Evolutionary conservation across 306 rosid genomes (phyloP).

Genomic region (Prunus kanzakura): DNA sequence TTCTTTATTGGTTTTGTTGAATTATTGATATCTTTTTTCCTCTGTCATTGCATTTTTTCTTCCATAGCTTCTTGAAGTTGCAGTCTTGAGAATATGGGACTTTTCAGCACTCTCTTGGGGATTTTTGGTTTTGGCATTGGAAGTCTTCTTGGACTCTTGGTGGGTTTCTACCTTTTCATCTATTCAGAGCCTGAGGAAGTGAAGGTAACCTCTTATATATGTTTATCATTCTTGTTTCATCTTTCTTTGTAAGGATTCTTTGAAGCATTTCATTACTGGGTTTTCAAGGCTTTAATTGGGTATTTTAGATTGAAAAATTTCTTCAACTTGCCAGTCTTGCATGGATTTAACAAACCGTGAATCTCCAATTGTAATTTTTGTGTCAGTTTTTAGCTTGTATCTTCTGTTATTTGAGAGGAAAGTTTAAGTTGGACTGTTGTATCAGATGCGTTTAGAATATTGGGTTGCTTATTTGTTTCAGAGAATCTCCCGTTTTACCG

Average conservation of each 20-base stretch:
- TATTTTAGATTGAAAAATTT: not conserved
- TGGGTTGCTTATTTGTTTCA: not conserved
- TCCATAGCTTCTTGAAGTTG: not conserved
- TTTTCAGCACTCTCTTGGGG: slow-evolving; percentile 51
- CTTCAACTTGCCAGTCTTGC: not conserved
- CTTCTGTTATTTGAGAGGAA: not conserved
- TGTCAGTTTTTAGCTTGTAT: not conserved
- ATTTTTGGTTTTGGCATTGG: slow-evolving; percentile 63
- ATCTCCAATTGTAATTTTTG: not conserved
- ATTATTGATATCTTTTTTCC: not conserved
- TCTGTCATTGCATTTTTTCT: not conserved
- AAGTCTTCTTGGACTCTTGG: slow-evolving; percentile 54
- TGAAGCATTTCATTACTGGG: slow-evolving; percentile 1
- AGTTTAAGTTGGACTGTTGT: too few relatives aligned
- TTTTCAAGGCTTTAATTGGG: not conserved
- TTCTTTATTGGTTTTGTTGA: not conserved
- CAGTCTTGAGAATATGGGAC: slow-evolving; percentile 37
- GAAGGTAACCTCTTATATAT: slow-evolving; percentile 32
- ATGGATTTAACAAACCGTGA: not conserved
- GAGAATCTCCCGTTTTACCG: not conserved
- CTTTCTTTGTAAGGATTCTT: not conserved
- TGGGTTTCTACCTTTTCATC: slow-evolving; percentile 67
- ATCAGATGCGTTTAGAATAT: not conserved
- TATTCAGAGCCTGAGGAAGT: slow-evolving; percentile 52
- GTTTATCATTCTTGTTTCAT: not conserved